These are phyloP conservation scores for Leucogyrophana mollusca DNA, from an alignment of 768 basidiomycete genomes.

Conservation along the genomic window DNA sequence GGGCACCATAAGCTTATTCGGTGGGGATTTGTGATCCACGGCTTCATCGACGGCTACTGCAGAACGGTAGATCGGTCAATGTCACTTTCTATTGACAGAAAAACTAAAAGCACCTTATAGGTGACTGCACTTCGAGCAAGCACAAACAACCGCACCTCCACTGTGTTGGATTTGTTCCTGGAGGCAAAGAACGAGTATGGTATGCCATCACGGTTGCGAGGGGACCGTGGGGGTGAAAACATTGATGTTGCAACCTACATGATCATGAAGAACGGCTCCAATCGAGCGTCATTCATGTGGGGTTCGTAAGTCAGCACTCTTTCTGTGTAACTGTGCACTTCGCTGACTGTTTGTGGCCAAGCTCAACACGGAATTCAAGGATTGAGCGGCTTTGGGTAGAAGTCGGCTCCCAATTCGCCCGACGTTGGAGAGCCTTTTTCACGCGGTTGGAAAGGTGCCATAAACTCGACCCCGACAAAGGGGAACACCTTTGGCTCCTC, in stretches of 20 bases:
- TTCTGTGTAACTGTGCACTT: no score
- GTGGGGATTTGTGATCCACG: slow-evolving; percentile 36
- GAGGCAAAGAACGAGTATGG: slow-evolving; percentile 12
- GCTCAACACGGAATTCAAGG: slow-evolving; percentile 38
- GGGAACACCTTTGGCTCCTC: slow-evolving; percentile 42
- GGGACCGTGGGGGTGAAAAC: slow-evolving; percentile 31
- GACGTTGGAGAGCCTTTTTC: slow-evolving; percentile 44
- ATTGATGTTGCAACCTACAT: slow-evolving; percentile 23
- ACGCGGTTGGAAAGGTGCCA: slow-evolving; percentile 32
- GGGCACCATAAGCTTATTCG: slow-evolving; percentile 34
- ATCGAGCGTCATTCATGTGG: slow-evolving; percentile 27
- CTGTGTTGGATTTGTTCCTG: slow-evolving; percentile 22
- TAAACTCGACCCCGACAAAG: slow-evolving; percentile 26
- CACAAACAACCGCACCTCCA: slow-evolving; percentile 23
- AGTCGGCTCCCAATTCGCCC: slow-evolving; percentile 37
- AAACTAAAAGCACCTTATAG: slow-evolving; percentile 7
- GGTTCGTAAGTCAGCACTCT: slow-evolving; percentile 21
- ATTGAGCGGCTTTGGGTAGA: slow-evolving; percentile 49
- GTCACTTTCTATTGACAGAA: no score
- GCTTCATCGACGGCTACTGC: slow-evolving; percentile 38
- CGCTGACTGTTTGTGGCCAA: no score
- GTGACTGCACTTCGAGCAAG: slow-evolving; percentile 19
- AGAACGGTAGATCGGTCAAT: slow-evolving; percentile 22
- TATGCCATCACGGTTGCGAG: slow-evolving; percentile 20
- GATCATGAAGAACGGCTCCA: slow-evolving; percentile 21